Conservation (phyloP, 2,329 filamentous ascomycete genomes). For the Fusarium citri region DNA sequence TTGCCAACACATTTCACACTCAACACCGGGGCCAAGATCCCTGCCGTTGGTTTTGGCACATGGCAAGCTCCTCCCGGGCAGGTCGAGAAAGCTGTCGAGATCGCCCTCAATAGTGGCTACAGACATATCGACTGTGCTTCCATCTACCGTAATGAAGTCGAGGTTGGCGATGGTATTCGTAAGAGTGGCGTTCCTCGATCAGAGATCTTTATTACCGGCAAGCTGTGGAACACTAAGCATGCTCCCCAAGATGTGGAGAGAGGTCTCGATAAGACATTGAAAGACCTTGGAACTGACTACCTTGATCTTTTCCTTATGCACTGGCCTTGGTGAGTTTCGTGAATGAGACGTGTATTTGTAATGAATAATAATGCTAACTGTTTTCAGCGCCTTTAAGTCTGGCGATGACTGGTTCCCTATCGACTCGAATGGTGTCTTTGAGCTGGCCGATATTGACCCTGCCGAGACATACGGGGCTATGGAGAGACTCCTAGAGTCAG, state of each 20-base stretch:
- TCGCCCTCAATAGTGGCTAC: conserved; percentile 57
- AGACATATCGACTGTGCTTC: conserved; percentile 60
- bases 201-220: conserved; percentile 66
- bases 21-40: conserved; percentile 80
- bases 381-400: conserved; percentile 61
- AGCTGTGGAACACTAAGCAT: conserved; percentile 70
- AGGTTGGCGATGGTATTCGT: conserved; percentile 56
- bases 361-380: not conserved
- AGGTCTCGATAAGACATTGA: conserved; percentile 54
- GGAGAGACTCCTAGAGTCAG: conserved; percentile 51
- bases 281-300: not conserved
- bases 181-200: conserved; percentile 53
- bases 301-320: not conserved
- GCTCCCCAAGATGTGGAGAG: conserved; percentile 59
- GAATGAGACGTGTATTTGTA: not conserved
- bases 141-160: conserved; percentile 57
- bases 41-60: conserved; percentile 77
- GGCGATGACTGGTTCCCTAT: conserved; percentile 57
- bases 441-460: conserved; percentile 65
- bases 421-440: conserved; percentile 71
- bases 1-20: conserved; percentile 60
- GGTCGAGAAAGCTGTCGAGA: conserved; percentile 53
- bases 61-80: conserved; percentile 68
- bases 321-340: conserved; percentile 5
- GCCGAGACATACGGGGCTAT: conserved; percentile 56